Evolutionary conservation across 2,329 filamentous ascomycete genomes (phyloP).

Genomic region (Pseudogymnoascus sp.): DNA sequence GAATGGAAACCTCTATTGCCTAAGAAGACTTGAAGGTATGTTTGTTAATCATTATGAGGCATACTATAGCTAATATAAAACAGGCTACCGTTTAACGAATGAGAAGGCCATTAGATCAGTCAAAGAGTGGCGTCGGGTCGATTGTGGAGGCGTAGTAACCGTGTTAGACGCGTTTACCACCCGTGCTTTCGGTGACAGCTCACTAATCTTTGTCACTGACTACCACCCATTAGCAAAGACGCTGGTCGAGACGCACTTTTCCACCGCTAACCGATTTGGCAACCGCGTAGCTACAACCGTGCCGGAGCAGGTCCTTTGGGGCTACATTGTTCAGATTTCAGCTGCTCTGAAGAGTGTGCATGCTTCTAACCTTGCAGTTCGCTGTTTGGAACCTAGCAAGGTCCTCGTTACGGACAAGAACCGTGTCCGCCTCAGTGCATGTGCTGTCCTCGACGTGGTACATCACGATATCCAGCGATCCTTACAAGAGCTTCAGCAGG

Average conservation of each 20-base stretch:
- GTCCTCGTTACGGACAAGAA: constrained; percentile 87
- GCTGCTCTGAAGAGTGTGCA: constrained; percentile 86
- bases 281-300: constrained; percentile 36
- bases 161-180: constrained; percentile 92
- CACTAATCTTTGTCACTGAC: constrained; percentile 86
- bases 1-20: constrained; percentile 79
- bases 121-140: constrained; percentile 82
- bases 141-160: constrained; percentile 73
- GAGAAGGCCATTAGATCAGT: constrained; percentile 81
- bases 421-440: constrained; percentile 79
- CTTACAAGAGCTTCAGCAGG: constrained; percentile 71
- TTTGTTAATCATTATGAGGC: background rate
- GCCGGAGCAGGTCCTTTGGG: constrained; percentile 75
- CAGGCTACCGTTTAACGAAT: constrained; percentile 78
- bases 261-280: constrained; percentile 30
- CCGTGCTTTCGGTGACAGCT: constrained; percentile 87
- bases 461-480: constrained; percentile 67
- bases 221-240: constrained; percentile 91
- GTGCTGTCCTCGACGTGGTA: constrained; percentile 82
- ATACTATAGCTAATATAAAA: background rate
- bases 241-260: constrained; percentile 73
- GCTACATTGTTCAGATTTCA: constrained; percentile 84
- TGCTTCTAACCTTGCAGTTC: constrained; percentile 69
- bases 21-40: constrained; percentile 74
- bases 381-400: constrained; percentile 80